phyloP scores from a whole-genome alignment of 306 rosid genomes.

The Morella rubra region DNA sequence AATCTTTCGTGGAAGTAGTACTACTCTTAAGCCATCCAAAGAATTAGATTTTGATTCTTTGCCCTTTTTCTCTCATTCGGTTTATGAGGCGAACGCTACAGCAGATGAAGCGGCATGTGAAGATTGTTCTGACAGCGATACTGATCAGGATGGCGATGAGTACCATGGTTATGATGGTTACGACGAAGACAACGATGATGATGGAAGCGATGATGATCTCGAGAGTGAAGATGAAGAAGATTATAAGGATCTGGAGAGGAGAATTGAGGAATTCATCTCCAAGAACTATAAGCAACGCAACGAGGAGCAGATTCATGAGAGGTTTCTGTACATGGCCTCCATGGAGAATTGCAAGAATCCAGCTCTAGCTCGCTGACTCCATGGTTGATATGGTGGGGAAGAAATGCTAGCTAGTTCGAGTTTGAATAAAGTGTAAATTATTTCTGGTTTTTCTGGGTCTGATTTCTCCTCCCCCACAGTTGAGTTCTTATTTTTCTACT shows the following conservation, averaged over 20 bases:
- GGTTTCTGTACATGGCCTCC: not conserved
- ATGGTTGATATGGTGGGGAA: not conserved
- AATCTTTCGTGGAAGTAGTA: slow-evolving; percentile 12
- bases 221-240: slow-evolving; percentile 17
- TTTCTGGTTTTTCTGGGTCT: too few relatives aligned
- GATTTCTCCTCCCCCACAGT: not conserved
- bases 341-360: not conserved
- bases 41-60: slow-evolving; percentile 11
- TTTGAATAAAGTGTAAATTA: not conserved
- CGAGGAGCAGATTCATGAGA: slow-evolving; percentile 30
- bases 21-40: slow-evolving; percentile 1
- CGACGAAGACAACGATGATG: slow-evolving; percentile 27
- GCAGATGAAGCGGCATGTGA: not conserved
- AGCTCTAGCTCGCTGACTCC: slow-evolving; percentile 5
- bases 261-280: slow-evolving; percentile 39
- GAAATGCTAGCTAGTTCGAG: not conserved
- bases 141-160: not conserved
- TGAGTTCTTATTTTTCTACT: not conserved
- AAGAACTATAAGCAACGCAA: slow-evolving; percentile 30
- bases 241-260: slow-evolving; percentile 25
- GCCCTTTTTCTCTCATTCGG: not conserved
- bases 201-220: not conserved
- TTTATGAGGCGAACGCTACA: not conserved
- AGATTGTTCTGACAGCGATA: not conserved
- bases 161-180: slow-evolving; percentile 30